Evolutionary conservation across 192 early-diverging fungal species (phyloP).

Genomic region (Pilobolus umbonatus): DNA sequence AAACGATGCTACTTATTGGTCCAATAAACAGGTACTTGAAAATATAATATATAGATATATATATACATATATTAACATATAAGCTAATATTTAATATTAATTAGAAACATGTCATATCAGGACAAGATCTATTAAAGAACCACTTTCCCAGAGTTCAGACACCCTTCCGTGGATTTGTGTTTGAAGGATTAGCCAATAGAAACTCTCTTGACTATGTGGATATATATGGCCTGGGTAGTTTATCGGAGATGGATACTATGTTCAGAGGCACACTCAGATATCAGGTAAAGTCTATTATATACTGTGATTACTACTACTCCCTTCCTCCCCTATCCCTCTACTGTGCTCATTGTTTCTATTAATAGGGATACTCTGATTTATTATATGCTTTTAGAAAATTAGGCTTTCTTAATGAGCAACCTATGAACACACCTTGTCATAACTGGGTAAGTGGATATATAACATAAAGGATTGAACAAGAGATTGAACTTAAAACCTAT

Average conservation of each 20-base stretch:
- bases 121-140: constrained; percentile 61
- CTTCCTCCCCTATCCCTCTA: neutral
- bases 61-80: constrained; percentile 1
- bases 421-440: constrained; percentile 15
- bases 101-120: constrained; percentile 58
- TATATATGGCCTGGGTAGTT: constrained; percentile 74
- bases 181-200: constrained; percentile 94
- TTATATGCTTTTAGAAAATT: constrained; percentile 74
- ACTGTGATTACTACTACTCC: too few relatives aligned
- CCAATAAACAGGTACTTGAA: constrained; percentile 56
- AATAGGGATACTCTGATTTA: constrained; percentile 82
- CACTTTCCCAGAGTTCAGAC: constrained; percentile 72
- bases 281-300: constrained; percentile 44
- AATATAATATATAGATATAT: neutral
- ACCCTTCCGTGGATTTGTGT: constrained; percentile 74
- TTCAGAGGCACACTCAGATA: constrained; percentile 94
- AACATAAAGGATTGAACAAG: too few relatives aligned
- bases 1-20: constrained; percentile 80
- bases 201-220: constrained; percentile 87
- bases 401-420: constrained; percentile 65
- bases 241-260: constrained; percentile 77
- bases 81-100: constrained; percentile 11
- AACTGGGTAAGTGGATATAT: constrained; percentile 37
- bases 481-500: neutral
- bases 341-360: neutral